Evolutionary conservation across 2,329 filamentous ascomycete species (phyloP).

Genomic region (Sclerotinia trifoliorum): DNA sequence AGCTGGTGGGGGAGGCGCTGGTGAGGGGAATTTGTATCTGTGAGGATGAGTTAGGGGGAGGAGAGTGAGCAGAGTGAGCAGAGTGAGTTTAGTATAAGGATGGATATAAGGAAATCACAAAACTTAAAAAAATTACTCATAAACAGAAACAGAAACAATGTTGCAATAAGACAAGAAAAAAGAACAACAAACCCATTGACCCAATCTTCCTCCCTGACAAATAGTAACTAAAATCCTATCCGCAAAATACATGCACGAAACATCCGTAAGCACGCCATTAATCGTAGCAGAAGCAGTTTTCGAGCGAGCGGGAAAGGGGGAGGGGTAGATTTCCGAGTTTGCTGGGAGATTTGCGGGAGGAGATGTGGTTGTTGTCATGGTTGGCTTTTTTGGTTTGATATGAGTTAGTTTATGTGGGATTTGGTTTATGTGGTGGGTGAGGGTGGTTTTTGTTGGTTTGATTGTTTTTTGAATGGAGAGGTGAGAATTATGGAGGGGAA

Average conservation of each 20-base stretch:
- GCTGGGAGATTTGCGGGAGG: neutral
- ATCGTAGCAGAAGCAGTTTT: conserved; percentile 57
- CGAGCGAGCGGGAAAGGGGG: conserved; percentile 35
- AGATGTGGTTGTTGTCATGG: neutral
- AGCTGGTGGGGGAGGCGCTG: conserved; percentile 60
- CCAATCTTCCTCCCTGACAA: conserved; percentile 78
- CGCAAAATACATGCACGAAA: conserved; percentile 70
- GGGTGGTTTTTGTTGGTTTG: neutral
- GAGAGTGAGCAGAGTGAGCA: neutral
- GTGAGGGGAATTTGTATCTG: conserved; percentile 77
- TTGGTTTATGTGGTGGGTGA: too few species aligned
- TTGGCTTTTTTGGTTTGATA: neutral
- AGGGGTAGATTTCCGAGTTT: conserved; percentile 24
- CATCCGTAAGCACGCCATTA: conserved; percentile 68
- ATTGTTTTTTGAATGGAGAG: neutral
- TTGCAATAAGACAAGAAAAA: neutral
- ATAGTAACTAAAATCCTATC: conserved; percentile 92
- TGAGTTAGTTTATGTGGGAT: neutral
- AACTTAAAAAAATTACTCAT: too few species aligned
- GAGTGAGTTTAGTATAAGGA: neutral
- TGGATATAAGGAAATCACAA: neutral
- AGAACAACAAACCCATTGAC: conserved; percentile 73
- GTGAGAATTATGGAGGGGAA: neutral
- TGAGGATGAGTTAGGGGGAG: neutral
- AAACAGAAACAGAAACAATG: too few species aligned